Conservation (phyloP, 495 filamentous ascomycete genomes). For the Xylaria castorea region DNA sequence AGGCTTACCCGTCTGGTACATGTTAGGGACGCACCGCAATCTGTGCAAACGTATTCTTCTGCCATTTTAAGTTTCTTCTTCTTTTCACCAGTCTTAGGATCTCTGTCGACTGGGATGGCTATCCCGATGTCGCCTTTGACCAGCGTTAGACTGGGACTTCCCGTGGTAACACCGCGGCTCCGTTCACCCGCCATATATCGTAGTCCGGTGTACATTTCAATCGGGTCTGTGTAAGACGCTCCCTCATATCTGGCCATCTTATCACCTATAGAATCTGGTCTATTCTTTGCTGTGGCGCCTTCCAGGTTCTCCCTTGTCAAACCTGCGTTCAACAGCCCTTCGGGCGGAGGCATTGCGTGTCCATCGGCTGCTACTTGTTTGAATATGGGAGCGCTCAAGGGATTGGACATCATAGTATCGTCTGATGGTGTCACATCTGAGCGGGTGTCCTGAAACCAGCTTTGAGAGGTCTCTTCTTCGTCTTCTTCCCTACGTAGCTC, state of each 20-base stretch:
- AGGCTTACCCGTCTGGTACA: slow-evolving; percentile 5
- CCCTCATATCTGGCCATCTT: slow-evolving; percentile 80
- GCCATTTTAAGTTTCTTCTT: slow-evolving; percentile 87
- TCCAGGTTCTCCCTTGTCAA: slow-evolving; percentile 82
- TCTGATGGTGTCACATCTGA: slow-evolving; percentile 64
- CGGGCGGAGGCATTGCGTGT: slow-evolving; percentile 70
- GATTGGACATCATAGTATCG: slow-evolving; percentile 40
- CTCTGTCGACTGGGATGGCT: slow-evolving; percentile 78
- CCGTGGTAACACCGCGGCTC: slow-evolving; percentile 87
- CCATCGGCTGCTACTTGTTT: slow-evolving; percentile 38
- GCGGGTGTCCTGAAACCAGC: slow-evolving; percentile 60
- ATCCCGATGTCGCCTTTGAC: slow-evolving; percentile 88
- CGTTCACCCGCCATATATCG: slow-evolving; percentile 89
- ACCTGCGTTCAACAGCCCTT: slow-evolving; percentile 69
- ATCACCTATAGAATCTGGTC: slow-evolving; percentile 75
- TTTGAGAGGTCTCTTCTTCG: slow-evolving; percentile 64
- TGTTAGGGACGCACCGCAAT: slow-evolving; percentile 69
- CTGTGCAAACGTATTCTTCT: slow-evolving; percentile 95
- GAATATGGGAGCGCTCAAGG: slow-evolving; percentile 35
- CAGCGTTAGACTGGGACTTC: slow-evolving; percentile 75
- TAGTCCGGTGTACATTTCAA: slow-evolving; percentile 93
- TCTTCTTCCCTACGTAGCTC: slow-evolving; percentile 87
- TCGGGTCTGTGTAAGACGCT: slow-evolving; percentile 79
- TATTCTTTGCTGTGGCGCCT: slow-evolving; percentile 70
- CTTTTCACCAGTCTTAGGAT: slow-evolving; percentile 72